Evolutionary conservation across 2,329 filamentous ascomycete genomes (phyloP).

Genomic region (Phaeoacremonium minimum): DNA sequence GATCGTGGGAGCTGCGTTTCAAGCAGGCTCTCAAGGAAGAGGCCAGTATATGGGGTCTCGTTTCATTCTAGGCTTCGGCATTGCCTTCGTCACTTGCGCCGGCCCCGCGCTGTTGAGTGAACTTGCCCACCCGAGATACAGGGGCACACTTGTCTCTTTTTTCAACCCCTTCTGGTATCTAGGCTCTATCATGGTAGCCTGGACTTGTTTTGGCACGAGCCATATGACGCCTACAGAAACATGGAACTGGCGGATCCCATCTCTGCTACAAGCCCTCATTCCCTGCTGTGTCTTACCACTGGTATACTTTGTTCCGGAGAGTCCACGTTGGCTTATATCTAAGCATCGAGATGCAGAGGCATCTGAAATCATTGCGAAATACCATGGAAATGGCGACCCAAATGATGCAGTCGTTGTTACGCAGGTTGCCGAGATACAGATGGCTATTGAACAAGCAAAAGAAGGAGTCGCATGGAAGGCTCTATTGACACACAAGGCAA

Average conservation of each 20-base stretch:
- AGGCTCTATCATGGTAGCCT: conserved; percentile 6
- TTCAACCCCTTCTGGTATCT: conserved; percentile 57
- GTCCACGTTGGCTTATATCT: conserved; percentile 59
- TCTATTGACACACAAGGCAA: conserved; percentile 1
- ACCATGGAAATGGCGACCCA: conserved; percentile 55
- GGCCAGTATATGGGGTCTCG: conserved; percentile 50
- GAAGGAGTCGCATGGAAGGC: conserved; percentile 3
- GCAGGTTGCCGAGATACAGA: conserved; percentile 61
- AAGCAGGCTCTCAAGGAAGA: conserved; percentile 2
- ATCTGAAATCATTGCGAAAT: conserved; percentile 51
- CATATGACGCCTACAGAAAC: not conserved
- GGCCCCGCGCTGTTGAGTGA: conserved; percentile 52
- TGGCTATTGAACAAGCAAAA: conserved; percentile 2
- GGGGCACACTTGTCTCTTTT: conserved; percentile 59
- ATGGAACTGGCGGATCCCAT: conserved; percentile 9
- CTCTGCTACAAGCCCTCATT: conserved; percentile 9
- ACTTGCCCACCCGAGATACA: conserved; percentile 64
- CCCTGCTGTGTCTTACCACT: conserved; percentile 21
- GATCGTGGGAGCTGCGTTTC: conserved; percentile 3
- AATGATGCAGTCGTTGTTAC: conserved; percentile 59
- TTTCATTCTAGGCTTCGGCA: conserved; percentile 64
- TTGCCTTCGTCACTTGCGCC: conserved; percentile 20
- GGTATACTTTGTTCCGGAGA: conserved; percentile 66
- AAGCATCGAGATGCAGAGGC: conserved; percentile 57
- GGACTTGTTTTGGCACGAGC: conserved; percentile 2